These are phyloP conservation scores for Ophiostoma ips DNA, from an alignment of 2,329 filamentous ascomycete species.

Conservation along the genomic window DNA sequence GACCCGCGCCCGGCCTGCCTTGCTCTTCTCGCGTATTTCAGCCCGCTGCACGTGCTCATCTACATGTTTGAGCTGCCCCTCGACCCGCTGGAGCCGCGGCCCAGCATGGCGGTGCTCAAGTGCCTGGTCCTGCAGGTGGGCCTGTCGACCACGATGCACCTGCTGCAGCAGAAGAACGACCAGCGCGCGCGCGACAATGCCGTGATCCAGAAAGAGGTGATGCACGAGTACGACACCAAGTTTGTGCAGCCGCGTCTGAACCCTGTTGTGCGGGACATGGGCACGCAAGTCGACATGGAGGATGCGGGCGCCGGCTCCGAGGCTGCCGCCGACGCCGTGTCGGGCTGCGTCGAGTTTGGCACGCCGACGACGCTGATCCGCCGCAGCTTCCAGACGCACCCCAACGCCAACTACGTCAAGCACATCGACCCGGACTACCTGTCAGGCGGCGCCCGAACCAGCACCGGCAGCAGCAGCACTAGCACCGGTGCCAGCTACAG, in stretches of 20 bases:
- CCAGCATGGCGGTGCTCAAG: constrained; percentile 75
- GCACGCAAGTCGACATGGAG: constrained; percentile 54
- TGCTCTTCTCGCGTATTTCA: constrained; percentile 78
- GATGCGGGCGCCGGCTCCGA: constrained; percentile 25
- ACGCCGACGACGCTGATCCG: constrained; percentile 51
- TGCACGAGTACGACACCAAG: constrained; percentile 93
- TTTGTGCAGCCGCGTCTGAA: constrained; percentile 86
- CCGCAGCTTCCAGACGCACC: constrained; percentile 65
- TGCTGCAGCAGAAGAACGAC: constrained; percentile 59
- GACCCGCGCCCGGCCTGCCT: constrained; percentile 78
- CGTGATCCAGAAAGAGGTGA: constrained; percentile 78
- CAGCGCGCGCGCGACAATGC: constrained; percentile 76
- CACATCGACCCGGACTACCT: constrained; percentile 55
- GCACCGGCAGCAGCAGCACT: constrained; percentile 22
- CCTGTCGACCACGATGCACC: constrained; percentile 61
- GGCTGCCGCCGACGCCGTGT: constrained; percentile 3
- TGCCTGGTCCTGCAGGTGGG: constrained; percentile 63
- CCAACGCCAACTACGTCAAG: constrained; percentile 66
- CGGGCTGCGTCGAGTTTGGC: constrained; percentile 27
- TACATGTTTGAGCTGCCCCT: constrained; percentile 83
- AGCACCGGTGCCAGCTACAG: constrained; percentile 18
- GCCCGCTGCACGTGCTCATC: constrained; percentile 80
- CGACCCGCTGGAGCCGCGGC: constrained; percentile 57
- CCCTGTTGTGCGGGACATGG: constrained; percentile 61
- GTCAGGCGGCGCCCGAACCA: constrained; percentile 19